Evolutionary conservation across 2,329 filamentous ascomycete species (phyloP).

Genomic region (Cytospora paraplurivora): DNA sequence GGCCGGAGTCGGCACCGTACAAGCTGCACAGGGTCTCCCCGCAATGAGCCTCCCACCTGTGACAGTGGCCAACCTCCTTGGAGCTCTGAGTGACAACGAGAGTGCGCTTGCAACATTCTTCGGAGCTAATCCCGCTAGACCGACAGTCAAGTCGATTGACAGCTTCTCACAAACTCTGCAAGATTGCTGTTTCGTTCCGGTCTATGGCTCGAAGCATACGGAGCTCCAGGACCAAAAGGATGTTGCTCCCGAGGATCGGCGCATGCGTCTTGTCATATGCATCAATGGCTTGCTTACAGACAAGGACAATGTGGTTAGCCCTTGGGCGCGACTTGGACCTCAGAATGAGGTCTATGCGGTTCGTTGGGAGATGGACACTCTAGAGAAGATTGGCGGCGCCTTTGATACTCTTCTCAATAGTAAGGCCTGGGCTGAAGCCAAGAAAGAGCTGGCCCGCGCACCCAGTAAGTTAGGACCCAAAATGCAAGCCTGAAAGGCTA

Average conservation of each 20-base stretch:
- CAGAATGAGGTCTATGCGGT: slow-evolving; percentile 80
- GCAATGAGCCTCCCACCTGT: slow-evolving; percentile 68
- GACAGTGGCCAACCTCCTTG: slow-evolving; percentile 76
- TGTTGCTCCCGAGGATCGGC: slow-evolving; percentile 59
- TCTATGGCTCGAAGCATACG: slow-evolving; percentile 52
- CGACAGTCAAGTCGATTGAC: slow-evolving; percentile 85
- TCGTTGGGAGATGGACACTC: slow-evolving; percentile 77
- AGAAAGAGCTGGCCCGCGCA: slow-evolving; percentile 49
- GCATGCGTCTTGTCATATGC: slow-evolving; percentile 79
- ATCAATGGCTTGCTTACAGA: slow-evolving; percentile 80
- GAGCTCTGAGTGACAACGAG: slow-evolving; percentile 76
- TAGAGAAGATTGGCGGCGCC: slow-evolving; percentile 76
- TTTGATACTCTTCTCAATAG: slow-evolving; percentile 78
- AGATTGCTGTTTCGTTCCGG: slow-evolving; percentile 83
- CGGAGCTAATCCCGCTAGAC: slow-evolving; percentile 84
- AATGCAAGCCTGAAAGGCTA: background rate
- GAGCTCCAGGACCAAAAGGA: slow-evolving; percentile 53
- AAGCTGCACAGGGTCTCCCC: slow-evolving; percentile 58
- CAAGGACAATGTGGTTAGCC: slow-evolving; percentile 70
- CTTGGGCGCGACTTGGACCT: slow-evolving; percentile 76
- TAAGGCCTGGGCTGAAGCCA: slow-evolving; percentile 76
- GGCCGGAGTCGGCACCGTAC: slow-evolving; percentile 76
- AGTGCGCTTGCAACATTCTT: slow-evolving; percentile 83
- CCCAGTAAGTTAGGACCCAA: slow-evolving; percentile 45
- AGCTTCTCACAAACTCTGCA: slow-evolving; percentile 83